Evolutionary conservation across 2,329 filamentous ascomycete genomes (phyloP), one percentile per base, ranked within the genome.

Genomic region (Tolypocladium sp.): DNA sequence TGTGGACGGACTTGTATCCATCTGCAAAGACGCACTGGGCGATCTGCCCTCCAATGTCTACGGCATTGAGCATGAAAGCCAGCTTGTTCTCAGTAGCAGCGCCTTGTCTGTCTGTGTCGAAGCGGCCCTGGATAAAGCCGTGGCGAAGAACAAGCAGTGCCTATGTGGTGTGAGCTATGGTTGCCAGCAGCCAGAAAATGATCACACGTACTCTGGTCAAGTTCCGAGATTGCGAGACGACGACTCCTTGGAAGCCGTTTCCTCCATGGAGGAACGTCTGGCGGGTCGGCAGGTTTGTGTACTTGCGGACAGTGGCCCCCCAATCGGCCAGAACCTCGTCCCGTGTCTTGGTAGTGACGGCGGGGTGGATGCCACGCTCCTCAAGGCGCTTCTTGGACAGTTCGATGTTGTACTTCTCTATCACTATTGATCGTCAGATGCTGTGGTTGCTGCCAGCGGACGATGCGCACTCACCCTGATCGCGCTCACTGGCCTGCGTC

Each of bases 1-100:
- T 61, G 5, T 69, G 57, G 0, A 69, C 60, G 2, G 65, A 46
- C 13, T 60, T 63, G 56, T 67, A 63, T 0, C 72, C 72, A 1
- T 66, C 27, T 1, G 59, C 60, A 1, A 68, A 68, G 22, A 69
- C 20, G 5, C 27, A 15, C 4, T 62, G 49, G 13, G 63, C 35
- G 4, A 68, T 56, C 15, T 57, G 56, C 1, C 63, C 62, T 3
- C 67, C 67, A n/a, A 68, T 44, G 20, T 66, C 55, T 25, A 40
- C 49, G 6, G 49, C 51, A 53, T 58, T 56, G 30, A 60, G 38
- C 3, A 65, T 27, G 2, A 30, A 58, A 1, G 46, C 41, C 17
- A 63, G 46, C 22, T 40, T 46, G 17, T 63, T 59, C 0, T 17
- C 42, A 17, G 25, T 35, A 1, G 13, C 41, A 17, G 33, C 20